Conservation (phyloP, 1,284 basidiomycete species). For the Naganishia sp. region DNA sequence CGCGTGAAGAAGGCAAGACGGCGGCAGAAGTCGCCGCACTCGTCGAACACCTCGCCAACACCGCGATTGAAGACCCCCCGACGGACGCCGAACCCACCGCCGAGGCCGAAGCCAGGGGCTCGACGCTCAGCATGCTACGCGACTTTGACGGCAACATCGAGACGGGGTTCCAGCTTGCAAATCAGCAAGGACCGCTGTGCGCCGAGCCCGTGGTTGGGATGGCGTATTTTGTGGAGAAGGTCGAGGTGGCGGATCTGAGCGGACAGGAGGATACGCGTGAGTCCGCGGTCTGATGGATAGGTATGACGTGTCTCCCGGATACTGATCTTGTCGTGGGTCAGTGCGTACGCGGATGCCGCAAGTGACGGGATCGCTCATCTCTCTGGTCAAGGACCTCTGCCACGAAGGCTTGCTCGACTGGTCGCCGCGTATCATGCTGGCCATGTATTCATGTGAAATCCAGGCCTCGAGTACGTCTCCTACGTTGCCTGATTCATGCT, state of each 20-base stretch:
- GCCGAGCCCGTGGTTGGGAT: slow-evolving; percentile 93
- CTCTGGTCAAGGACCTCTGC: slow-evolving; percentile 84
- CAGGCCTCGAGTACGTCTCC: slow-evolving; percentile 85
- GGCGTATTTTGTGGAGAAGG: slow-evolving; percentile 83
- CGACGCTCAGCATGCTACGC: slow-evolving; percentile 36
- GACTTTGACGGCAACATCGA: slow-evolving; percentile 84
- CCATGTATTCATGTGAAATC: slow-evolving; percentile 99
- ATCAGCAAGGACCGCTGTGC: slow-evolving; percentile 90
- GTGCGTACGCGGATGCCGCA: slow-evolving; percentile 69
- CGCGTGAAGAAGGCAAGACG: slow-evolving; percentile 47
- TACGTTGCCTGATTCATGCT: not conserved
- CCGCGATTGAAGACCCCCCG: slow-evolving; percentile 29
- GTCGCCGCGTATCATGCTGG: slow-evolving; percentile 94
- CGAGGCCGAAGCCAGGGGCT: slow-evolving; percentile 37
- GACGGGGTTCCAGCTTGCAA: slow-evolving; percentile 92
- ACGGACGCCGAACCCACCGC: slow-evolving; percentile 46
- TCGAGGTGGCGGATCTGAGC: slow-evolving; percentile 58
- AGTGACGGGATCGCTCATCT: slow-evolving; percentile 84
- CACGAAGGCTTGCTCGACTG: slow-evolving; percentile 88
- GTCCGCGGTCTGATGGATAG: slow-evolving; percentile 42
- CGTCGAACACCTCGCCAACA: slow-evolving; percentile 37
- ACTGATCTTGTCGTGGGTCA: slow-evolving; percentile 41
- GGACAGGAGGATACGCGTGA: slow-evolving; percentile 64
- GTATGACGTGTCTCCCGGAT: not conserved
- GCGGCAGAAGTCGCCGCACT: slow-evolving; percentile 49